Conservation (phyloP, 352 stramenopile genomes). For the Phytophthora pisi region DNA sequence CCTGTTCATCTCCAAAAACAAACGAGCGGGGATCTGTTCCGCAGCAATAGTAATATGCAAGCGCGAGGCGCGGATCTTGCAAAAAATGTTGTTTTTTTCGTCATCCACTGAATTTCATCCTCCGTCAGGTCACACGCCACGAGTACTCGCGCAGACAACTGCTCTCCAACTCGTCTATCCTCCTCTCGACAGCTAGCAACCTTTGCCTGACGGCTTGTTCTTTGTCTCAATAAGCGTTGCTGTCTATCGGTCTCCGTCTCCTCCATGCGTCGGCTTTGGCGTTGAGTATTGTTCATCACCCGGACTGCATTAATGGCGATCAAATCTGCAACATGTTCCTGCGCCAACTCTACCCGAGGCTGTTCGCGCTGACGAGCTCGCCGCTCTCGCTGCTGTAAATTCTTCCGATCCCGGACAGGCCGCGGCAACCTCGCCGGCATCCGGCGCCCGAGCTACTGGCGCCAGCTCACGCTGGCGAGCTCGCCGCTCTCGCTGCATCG, state of each 20-base stretch:
- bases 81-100: conserved; percentile 17
- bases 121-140: not conserved
- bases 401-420: too few relatives aligned
- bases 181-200: not conserved
- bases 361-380: too few relatives aligned
- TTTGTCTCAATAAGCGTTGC: not conserved
- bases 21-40: conserved; percentile 6
- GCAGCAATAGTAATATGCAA: conserved; percentile 33
- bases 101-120: conserved; percentile 13
- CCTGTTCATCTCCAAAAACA: conserved; percentile 21
- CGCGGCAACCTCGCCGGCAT: too few relatives aligned
- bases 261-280: not conserved
- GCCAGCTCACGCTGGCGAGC: not conserved
- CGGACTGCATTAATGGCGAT: too few relatives aligned
- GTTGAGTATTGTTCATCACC: too few relatives aligned
- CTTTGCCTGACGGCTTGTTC: not conserved
- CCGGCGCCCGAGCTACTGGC: too few relatives aligned
- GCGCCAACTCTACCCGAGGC: too few relatives aligned
- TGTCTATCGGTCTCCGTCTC: not conserved
- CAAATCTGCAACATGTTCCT: too few relatives aligned
- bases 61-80: conserved; percentile 8
- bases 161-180: not conserved
- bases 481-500: too few relatives aligned
- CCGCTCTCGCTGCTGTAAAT: too few relatives aligned
- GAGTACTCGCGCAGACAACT: not conserved